Evolutionary conservation across 306 rosid genomes (phyloP), one percentile per base, ranked within the genome.

Genomic region (Heteromeles arbutifolia): DNA sequence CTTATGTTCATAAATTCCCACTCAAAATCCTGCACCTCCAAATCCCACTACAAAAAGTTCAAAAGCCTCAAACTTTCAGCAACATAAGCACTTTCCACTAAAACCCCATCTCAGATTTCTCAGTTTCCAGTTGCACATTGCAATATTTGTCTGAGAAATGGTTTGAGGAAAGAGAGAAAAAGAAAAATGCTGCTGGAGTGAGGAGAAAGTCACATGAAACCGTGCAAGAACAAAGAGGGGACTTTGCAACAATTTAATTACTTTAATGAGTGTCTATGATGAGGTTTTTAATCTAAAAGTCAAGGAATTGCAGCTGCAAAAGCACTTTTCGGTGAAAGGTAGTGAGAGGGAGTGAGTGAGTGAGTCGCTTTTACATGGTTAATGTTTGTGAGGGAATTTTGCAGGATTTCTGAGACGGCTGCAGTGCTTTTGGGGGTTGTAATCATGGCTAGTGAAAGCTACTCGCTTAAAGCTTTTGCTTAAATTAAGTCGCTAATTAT

Each of bases 241-340:
- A 81, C 85, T 80, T 74, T 75, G 76, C 63, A 75, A 81, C 77
- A 80, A 25, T 59, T 4, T 25, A 66, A 28, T 22, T 80, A 80
- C 84, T 82, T 88, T 86, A 88, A 76, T 75, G 88, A 81, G 80
- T 79, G 90, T 57, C 82, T 86, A 86, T 86, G 82, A 85, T 84
- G 83, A 70, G 77, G 54, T 50, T 44, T 71, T 83, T 68, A 76
- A 75, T 72, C 74, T 2, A 34, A 77, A 90, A 87, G 98, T 89
- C 97, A 87, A 92, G 86, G 70, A 76, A 82, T 81, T 74, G 75
- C 67, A 83, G 85, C 85, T 83, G 82, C 80, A 81, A 22, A 74
- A 73, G 79, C 86, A 89, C 98, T 92, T 92, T 96, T 90, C 97
- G 97, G 99, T 96, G 96, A 89, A 90, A 89, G 91, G 82, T 79